phyloP scores from a whole-genome alignment of 2,329 filamentous ascomycete genomes.

The Ophiostoma sp. region DNA sequence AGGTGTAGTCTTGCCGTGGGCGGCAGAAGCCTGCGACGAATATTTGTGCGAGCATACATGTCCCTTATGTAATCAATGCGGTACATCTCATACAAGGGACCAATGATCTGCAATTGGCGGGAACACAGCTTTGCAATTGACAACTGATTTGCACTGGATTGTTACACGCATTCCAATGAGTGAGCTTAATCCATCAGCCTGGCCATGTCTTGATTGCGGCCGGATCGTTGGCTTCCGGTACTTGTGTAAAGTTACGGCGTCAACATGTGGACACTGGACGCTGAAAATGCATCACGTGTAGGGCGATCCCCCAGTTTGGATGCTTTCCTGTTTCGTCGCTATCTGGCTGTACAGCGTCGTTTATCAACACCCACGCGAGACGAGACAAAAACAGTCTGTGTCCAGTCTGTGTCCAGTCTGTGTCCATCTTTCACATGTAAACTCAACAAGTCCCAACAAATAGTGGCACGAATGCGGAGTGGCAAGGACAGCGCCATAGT shows the following conservation, averaged over 20 bases:
- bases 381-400: not conserved
- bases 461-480: not conserved
- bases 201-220: not conserved
- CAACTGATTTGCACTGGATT: not conserved
- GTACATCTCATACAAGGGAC: not conserved
- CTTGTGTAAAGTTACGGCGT: not conserved
- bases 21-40: not conserved
- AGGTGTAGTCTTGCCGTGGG: not conserved
- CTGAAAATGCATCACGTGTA: constrained; percentile 3
- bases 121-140: not conserved
- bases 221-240: not conserved
- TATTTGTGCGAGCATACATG: not conserved
- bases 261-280: not conserved
- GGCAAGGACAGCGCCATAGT: not conserved
- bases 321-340: not conserved
- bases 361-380: not conserved
- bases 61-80: no score
- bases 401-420: not conserved
- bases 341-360: not conserved
- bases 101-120: not conserved
- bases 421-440: constrained; percentile 6
- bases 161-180: not conserved
- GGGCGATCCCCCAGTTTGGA: not conserved
- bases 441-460: constrained; percentile 1
- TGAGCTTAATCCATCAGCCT: not conserved